These are phyloP conservation scores for Penicillium italicum DNA, from an alignment of 2,329 filamentous ascomycete genomes.

Conservation along the genomic window DNA sequence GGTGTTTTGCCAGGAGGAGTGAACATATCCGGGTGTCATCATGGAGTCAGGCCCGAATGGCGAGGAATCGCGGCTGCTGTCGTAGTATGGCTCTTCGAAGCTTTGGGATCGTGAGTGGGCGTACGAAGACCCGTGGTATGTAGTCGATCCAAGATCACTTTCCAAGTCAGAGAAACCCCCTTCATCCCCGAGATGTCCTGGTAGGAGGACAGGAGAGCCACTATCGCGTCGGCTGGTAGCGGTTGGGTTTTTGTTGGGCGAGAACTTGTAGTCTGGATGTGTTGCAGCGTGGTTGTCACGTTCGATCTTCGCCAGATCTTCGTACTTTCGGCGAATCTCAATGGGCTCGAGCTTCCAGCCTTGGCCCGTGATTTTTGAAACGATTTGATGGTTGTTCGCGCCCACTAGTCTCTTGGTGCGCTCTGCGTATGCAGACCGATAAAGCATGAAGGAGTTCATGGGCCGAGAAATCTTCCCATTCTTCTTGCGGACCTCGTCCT, in stretches of 20 bases:
- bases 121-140: conserved; percentile 12
- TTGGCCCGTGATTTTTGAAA: conserved; percentile 79
- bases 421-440: conserved; percentile 87
- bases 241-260: conserved; percentile 65
- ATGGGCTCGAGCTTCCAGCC: conserved; percentile 80
- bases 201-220: neutral
- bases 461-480: conserved; percentile 80
- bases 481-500: conserved; percentile 62
- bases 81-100: conserved; percentile 26
- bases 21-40: conserved; percentile 32
- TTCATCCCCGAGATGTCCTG: conserved; percentile 1
- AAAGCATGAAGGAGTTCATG: conserved; percentile 98
- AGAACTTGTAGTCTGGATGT: conserved; percentile 92
- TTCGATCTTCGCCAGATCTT: conserved; percentile 73
- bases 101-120: conserved; percentile 25
- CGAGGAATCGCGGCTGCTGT: conserved; percentile 35
- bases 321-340: conserved; percentile 71
- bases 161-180: conserved; percentile 38
- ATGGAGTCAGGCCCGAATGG: conserved; percentile 31
- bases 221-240: conserved; percentile 35
- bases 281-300: conserved; percentile 78
- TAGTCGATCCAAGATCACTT: conserved; percentile 10
- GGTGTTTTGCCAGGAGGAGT: conserved; percentile 49
- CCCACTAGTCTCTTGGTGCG: conserved; percentile 75
- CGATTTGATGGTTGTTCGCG: conserved; percentile 89